phyloP scores from a whole-genome alignment of 495 filamentous ascomycete genomes.

The Xylaria palmicola region DNA sequence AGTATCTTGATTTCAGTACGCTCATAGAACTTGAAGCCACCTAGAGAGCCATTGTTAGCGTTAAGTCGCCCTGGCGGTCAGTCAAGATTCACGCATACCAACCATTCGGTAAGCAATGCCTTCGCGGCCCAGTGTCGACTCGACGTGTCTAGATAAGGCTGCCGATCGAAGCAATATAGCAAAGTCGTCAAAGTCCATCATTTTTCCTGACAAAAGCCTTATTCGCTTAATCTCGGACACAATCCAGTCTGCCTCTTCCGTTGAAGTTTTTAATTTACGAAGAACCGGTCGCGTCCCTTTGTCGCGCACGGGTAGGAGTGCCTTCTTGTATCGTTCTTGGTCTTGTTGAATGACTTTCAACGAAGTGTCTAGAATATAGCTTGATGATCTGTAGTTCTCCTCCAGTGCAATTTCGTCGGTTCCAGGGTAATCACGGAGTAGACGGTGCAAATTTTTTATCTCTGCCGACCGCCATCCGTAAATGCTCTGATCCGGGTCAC shows the following conservation, averaged over 20 bases:
- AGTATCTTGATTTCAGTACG: conserved; percentile 85
- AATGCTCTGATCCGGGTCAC: conserved; percentile 97
- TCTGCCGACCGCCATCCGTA: conserved; percentile 98
- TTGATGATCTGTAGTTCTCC: conserved; percentile 93
- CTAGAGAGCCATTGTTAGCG: conserved; percentile 16
- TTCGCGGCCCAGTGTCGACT: conserved; percentile 76
- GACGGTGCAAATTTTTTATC: conserved; percentile 79
- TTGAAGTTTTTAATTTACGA: conserved; percentile 69
- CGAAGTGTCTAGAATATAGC: conserved; percentile 79
- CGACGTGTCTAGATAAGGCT: conserved; percentile 77
- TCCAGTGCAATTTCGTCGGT: conserved; percentile 84
- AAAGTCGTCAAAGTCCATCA: conserved; percentile 74
- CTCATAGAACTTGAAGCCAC: conserved; percentile 88
- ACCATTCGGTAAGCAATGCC: conserved; percentile 95
- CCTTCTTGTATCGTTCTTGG: conserved; percentile 71
- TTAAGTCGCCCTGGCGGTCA: background rate
- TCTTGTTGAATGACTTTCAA: conserved; percentile 93
- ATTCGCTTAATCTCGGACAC: conserved; percentile 79
- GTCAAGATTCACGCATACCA: conserved; percentile 43
- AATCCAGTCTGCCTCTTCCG: conserved; percentile 82
- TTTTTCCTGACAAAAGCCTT: conserved; percentile 65
- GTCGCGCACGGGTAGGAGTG: conserved; percentile 75
- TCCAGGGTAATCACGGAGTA: conserved; percentile 73
- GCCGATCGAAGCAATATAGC: conserved; percentile 86
- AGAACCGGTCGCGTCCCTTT: conserved; percentile 82